These are phyloP conservation scores for Hypoxylon intermedium DNA, from an alignment of 495 filamentous ascomycete genomes.

Conservation along the genomic window DNA sequence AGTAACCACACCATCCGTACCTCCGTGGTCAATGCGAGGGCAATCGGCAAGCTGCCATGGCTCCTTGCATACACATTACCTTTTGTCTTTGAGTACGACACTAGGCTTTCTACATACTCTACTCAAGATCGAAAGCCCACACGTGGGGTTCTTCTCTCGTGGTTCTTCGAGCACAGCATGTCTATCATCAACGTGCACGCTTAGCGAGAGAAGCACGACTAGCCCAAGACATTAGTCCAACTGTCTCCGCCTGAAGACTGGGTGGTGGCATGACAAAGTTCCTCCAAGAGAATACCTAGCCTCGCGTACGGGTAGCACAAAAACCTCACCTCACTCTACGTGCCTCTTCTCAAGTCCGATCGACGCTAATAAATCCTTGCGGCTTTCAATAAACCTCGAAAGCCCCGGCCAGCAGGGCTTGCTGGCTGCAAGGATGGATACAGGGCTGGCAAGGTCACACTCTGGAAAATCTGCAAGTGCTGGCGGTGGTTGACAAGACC, in stretches of 20 bases:
- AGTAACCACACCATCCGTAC: constrained; percentile 36
- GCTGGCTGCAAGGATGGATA: constrained; percentile 35
- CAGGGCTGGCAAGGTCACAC: constrained; percentile 44
- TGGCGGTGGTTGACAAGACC: constrained; percentile 33
- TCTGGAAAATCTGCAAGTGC: constrained; percentile 38
- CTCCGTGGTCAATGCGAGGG: constrained; percentile 38
- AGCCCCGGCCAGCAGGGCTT: constrained; percentile 35
- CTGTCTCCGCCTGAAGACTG: constrained; percentile 16
- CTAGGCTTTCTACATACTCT: constrained; percentile 12
- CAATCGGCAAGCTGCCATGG: constrained; percentile 41
- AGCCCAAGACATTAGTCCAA: constrained; percentile 27
- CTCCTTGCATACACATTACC: constrained; percentile 42
- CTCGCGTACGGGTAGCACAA: constrained; percentile 25
- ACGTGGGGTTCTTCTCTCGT: constrained; percentile 38
- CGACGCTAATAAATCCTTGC: constrained; percentile 39
- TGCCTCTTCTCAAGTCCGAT: constrained; percentile 28
- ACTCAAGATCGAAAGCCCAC: constrained; percentile 22
- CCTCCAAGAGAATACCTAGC: constrained; percentile 30
- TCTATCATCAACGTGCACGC: constrained; percentile 38
- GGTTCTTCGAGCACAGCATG: constrained; percentile 29
- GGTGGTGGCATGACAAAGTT: constrained; percentile 28
- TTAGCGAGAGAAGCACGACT: constrained; percentile 13
- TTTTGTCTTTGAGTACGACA: constrained; percentile 31
- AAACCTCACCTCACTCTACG: constrained; percentile 21
- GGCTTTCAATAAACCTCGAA: constrained; percentile 40